Percentiles rank a stretch among this genome's conserved stretches.
These are phyloP conservation scores for Tulasnella sp. DNA, from an alignment of 768 basidiomycete species.

Conservation along the genomic window DNA sequence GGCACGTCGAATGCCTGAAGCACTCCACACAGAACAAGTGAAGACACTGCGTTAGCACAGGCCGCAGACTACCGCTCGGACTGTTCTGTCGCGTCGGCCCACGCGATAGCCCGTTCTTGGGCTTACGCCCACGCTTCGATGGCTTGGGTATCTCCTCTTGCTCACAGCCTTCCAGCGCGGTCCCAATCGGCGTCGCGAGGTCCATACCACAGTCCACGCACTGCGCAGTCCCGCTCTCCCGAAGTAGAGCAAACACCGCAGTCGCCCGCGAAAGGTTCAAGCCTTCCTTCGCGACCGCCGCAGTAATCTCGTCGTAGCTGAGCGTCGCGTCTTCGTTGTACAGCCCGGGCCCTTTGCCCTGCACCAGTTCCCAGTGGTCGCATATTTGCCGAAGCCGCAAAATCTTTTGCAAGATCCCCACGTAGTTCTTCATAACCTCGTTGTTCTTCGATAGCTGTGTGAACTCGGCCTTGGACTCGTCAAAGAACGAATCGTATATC, in stretches of 20 bases:
- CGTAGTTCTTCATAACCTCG: slow-evolving; percentile 96
- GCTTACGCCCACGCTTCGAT: slow-evolving; percentile 35
- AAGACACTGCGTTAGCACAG: slow-evolving; percentile 81
- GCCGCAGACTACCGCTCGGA: slow-evolving; percentile 42
- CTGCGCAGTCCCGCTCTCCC: slow-evolving; percentile 76
- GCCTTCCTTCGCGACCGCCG: slow-evolving; percentile 65
- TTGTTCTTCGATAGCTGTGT: slow-evolving; percentile 74
- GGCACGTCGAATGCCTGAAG: slow-evolving; percentile 65
- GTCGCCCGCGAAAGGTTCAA: slow-evolving; percentile 58
- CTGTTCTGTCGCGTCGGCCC: slow-evolving; percentile 61
- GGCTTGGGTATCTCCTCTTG: slow-evolving; percentile 3
- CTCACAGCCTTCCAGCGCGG: neutral
- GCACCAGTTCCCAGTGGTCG: slow-evolving; percentile 84
- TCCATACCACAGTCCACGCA: slow-evolving; percentile 82
- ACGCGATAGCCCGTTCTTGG: slow-evolving; percentile 38
- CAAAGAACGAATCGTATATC: slow-evolving; percentile 82
- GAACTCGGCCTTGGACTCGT: slow-evolving; percentile 85
- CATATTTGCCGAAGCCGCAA: slow-evolving; percentile 94
- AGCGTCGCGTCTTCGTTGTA: slow-evolving; percentile 29
- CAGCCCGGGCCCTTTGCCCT: slow-evolving; percentile 45
- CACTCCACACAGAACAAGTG: slow-evolving; percentile 85
- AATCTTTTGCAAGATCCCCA: slow-evolving; percentile 93
- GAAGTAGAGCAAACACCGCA: slow-evolving; percentile 73
- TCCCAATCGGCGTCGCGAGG: slow-evolving; percentile 39
- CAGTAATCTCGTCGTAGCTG: slow-evolving; percentile 68